Base-by-base conservation (phyloP, 2,329 filamentous ascomycete genomes). In the Talaromyces albobiverticillius region DNA sequence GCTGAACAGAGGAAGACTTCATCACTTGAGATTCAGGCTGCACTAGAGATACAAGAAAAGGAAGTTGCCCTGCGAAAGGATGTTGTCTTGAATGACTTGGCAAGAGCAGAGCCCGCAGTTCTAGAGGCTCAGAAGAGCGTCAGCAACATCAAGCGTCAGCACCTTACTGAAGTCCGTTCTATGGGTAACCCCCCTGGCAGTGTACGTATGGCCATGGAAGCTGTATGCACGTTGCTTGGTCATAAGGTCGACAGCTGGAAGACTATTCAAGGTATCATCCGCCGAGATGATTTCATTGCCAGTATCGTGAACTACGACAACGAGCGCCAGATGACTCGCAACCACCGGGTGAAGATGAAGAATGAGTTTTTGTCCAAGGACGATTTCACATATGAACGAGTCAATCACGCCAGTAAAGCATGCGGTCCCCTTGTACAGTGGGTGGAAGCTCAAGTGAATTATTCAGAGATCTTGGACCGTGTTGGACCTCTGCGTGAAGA, bases 251-350 rank as follows among this genome's bases (percentile, higher is more conserved):
- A 86, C 55, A 90, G 89, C 67, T 99, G 94, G 94, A 96, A 92
- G 77, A 86, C 84, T 11, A 90, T 97, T 57, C 89, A 95, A 70
- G 86, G 82, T 50, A 88, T 97, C 58, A 85, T 99, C 56, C 89
- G 93, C 64, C 85, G 85, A 54, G 94, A 97, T 65, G 93, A 97
- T 68, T 99, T 99, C 74, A 97, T 99, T 72, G 89, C 91, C 46
- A 96, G 90, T 74, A 99, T 99, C 65, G 89, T 97, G 71, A 91
- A 90, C 71, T 99, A 96, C 67, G 89, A 96, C 77, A 99, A 96
- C 66, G 92, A 94, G 72, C 86, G 81, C 69, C 88, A 94, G 71
- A 97, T 99, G 93, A 99, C 93, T 14, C 87, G 85, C 64, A 75
- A 77, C 23, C 81, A 94, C 61, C 83, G 94, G 47, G 79, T 84